These are phyloP conservation scores for Polygonum aviculare DNA, from an alignment of 148 eudicot genomes.

Conservation along the genomic window DNA sequence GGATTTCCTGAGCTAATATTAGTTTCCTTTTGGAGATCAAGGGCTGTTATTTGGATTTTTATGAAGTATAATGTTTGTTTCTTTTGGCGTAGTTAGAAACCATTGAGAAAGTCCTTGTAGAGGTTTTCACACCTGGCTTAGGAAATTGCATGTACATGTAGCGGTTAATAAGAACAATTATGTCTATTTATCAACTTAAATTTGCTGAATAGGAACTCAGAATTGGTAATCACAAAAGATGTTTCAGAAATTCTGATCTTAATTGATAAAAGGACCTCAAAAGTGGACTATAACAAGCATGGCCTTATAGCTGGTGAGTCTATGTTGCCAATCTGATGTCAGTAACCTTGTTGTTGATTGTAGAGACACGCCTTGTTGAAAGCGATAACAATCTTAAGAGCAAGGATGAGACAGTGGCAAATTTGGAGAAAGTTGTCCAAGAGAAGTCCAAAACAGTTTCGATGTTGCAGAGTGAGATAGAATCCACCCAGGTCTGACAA, in stretches of 20 bases:
- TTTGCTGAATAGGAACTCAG: neutral
- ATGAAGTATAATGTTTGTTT: neutral
- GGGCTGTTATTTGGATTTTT: neutral
- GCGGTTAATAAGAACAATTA: neutral
- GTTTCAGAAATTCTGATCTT: neutral
- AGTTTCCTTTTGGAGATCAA: neutral
- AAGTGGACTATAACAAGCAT: neutral
- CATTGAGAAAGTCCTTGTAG: neutral
- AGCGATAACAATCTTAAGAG: slow-evolving; percentile 35
- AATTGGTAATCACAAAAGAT: neutral
- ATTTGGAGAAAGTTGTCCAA: slow-evolving; percentile 44
- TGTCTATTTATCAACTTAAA: neutral
- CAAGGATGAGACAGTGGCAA: slow-evolving; percentile 52
- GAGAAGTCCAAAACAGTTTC: slow-evolving; percentile 49
- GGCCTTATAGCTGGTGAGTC: neutral
- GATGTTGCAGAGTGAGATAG: slow-evolving; percentile 49
- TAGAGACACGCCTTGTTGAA: slow-evolving; percentile 49
- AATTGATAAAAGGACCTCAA: neutral
- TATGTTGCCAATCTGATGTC: neutral
- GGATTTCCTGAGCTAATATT: neutral
- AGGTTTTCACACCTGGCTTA: neutral
- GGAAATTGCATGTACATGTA: neutral
- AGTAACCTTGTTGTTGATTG: neutral
- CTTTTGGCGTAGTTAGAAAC: neutral
- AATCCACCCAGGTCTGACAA: slow-evolving; percentile 38